Percentiles rank a stretch among this genome's conserved stretches.
Evolutionary conservation across 2,329 filamentous ascomycete species (phyloP).

Genomic region (Aureobasidium leucospermi): DNA sequence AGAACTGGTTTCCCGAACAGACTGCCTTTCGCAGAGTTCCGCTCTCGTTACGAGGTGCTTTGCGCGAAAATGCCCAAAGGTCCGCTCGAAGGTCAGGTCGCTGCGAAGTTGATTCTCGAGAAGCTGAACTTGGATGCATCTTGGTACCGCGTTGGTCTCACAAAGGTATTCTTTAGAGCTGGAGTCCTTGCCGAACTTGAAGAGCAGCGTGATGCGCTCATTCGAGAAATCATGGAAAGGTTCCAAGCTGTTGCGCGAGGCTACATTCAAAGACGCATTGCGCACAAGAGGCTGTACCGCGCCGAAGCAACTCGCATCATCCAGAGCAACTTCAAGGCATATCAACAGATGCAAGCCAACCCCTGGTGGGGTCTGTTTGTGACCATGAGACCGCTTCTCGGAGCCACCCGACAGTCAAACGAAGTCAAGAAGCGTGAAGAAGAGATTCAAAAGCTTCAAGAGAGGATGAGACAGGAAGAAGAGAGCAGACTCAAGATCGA

Average conservation of each 20-base stretch:
- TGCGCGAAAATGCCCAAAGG: conserved; percentile 82
- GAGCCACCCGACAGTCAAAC: conserved; percentile 80
- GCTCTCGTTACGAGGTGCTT: conserved; percentile 90
- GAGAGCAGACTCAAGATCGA: conserved; percentile 72
- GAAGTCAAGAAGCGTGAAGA: conserved; percentile 95
- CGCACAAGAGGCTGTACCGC: conserved; percentile 88
- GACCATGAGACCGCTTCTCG: conserved; percentile 89
- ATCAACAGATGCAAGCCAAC: conserved; percentile 80
- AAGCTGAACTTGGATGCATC: conserved; percentile 78
- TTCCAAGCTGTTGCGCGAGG: conserved; percentile 92
- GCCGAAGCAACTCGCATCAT: conserved; percentile 93
- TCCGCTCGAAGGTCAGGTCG: conserved; percentile 83
- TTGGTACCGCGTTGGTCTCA: conserved; percentile 86
- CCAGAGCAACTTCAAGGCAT: conserved; percentile 87
- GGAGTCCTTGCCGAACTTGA: conserved; percentile 94
- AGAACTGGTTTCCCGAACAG: conserved; percentile 95
- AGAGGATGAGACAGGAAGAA: conserved; percentile 71
- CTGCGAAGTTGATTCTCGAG: conserved; percentile 78
- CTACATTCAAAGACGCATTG: conserved; percentile 78
- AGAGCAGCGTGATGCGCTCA: conserved; percentile 87
- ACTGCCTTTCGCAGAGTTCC: conserved; percentile 85
- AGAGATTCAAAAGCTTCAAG: conserved; percentile 79
- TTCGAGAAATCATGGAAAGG: conserved; percentile 84
- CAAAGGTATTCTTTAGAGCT: conserved; percentile 96
- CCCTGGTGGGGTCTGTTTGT: conserved; percentile 97